Evolutionary conservation across 1,284 basidiomycete species (phyloP).

Genomic region (Sphaerobolus stellatus): DNA sequence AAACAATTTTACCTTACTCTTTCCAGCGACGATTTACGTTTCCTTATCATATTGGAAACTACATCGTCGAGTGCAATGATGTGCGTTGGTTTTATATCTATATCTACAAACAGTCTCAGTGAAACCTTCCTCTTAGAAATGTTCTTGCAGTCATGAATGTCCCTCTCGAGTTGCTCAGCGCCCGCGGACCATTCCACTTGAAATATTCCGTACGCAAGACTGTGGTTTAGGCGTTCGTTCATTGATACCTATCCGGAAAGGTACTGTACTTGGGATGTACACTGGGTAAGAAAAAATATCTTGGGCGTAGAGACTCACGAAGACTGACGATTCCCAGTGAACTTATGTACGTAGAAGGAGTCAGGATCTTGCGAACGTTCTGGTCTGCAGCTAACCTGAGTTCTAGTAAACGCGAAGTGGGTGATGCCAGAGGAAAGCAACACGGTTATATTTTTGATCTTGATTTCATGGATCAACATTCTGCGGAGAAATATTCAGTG

Average conservation of each 20-base stretch:
- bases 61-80: not conserved
- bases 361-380: not conserved
- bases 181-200: slow-evolving; percentile 20
- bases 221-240: slow-evolving; percentile 58
- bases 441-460: slow-evolving; percentile 56
- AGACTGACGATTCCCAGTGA: slow-evolving; percentile 14
- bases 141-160: slow-evolving; percentile 18
- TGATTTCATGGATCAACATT: slow-evolving; percentile 46
- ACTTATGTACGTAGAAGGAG: slow-evolving; percentile 23
- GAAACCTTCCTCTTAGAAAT: slow-evolving; percentile 20
- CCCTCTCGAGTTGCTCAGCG: slow-evolving; percentile 11
- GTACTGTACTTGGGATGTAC: slow-evolving; percentile 61
- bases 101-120: not conserved
- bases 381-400: slow-evolving; percentile 6
- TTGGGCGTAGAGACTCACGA: not conserved
- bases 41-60: not conserved
- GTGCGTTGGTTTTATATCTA: not conserved
- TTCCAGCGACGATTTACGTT: not conserved
- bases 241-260: slow-evolving; percentile 38
- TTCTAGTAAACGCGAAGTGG: slow-evolving; percentile 41
- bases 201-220: slow-evolving; percentile 55
- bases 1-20: not conserved
- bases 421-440: slow-evolving; percentile 32
- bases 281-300: slow-evolving; percentile 48
- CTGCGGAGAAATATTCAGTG: slow-evolving; percentile 42